These are phyloP conservation scores for Cyberlindnera maclurae DNA, from an alignment of 805 yeast genomes.

Conservation along the genomic window DNA sequence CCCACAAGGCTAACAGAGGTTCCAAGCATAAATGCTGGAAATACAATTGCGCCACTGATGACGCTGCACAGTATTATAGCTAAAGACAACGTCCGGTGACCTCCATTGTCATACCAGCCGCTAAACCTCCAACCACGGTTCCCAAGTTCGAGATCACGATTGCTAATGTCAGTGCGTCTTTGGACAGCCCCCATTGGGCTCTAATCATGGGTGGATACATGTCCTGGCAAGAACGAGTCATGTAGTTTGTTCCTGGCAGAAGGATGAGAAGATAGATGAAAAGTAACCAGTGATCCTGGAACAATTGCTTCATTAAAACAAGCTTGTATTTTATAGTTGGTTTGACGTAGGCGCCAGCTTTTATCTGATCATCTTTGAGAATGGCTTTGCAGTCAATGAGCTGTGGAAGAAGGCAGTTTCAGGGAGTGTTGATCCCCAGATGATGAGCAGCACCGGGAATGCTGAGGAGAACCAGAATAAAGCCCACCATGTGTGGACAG, in stretches of 20 bases:
- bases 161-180: constrained; percentile 48
- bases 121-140: constrained; percentile 56
- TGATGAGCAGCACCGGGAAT: constrained; percentile 48
- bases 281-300: constrained; percentile 53
- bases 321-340: constrained; percentile 20
- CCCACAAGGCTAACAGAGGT: constrained; percentile 37
- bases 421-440: constrained; percentile 50
- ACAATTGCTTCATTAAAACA: constrained; percentile 26
- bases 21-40: constrained; percentile 47
- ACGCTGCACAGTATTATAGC: constrained; percentile 44
- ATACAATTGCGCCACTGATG: constrained; percentile 52
- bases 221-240: constrained; percentile 72
- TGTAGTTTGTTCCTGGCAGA: constrained; percentile 65
- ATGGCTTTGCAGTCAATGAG: constrained; percentile 25
- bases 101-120: constrained; percentile 49
- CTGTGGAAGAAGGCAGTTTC: constrained; percentile 48
- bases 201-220: constrained; percentile 58
- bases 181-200: constrained; percentile 41
- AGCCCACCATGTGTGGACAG: constrained; percentile 57
- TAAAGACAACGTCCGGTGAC: constrained; percentile 61
- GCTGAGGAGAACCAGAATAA: constrained; percentile 70
- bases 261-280: constrained; percentile 49
- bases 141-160: constrained; percentile 62
- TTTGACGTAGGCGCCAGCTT: constrained; percentile 22
- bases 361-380: constrained; percentile 23